Base-by-base conservation (phyloP, 2,329 filamentous ascomycete genomes). In the Cryphonectria japonica region DNA sequence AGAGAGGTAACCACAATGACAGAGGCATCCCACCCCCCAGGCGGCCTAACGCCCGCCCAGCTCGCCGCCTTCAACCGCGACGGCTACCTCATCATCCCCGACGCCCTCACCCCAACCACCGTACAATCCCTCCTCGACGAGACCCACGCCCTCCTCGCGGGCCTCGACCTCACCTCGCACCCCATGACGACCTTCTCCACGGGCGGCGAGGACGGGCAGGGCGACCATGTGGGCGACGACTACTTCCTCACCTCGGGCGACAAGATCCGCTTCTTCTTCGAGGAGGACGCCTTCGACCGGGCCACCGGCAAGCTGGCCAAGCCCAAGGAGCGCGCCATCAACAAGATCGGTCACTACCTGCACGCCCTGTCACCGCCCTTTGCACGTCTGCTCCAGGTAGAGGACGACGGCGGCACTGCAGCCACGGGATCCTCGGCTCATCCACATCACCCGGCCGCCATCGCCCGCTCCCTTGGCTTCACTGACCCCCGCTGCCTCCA, bases 251-350 rank as follows among this genome's bases (percentile, higher is more conserved):
- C 86, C 1, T 96, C 92, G 3, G 94, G 94, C 73, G 93, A 98
- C 85, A 95, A 98, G 83, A 85, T 98, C 73, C 92, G 94, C 72
- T 98, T 97, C 87, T 98, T 98, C 87, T 97, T 98, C 81, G 95
- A 98, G 82, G 94, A 97, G 82, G 95, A 96, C 81, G 95, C 95
- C 74, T 95, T 98, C 80, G 85, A 91, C 77, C 34, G 32, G 9
- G 75, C 83, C 13, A 77, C 82, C 0, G 91, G 93, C 54, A 82
- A 83, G 1, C 88, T 98, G 3, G 84, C 83, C 14, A 94, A 95
- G 76, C 93, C 95, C 54, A 97, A 97, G 80, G 85, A 92, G 73
- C 88, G 86, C 68, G 93, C 96, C 69, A 92, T 99, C 78, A 99
- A 98, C 85, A 93, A 95, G 82, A 94, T 94, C 78, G 92, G 93